Percentiles rank a stretch among this genome's conserved stretches.
Conservation (phyloP, 2,329 filamentous ascomycete species). For the Trichophyton simii region DNA sequence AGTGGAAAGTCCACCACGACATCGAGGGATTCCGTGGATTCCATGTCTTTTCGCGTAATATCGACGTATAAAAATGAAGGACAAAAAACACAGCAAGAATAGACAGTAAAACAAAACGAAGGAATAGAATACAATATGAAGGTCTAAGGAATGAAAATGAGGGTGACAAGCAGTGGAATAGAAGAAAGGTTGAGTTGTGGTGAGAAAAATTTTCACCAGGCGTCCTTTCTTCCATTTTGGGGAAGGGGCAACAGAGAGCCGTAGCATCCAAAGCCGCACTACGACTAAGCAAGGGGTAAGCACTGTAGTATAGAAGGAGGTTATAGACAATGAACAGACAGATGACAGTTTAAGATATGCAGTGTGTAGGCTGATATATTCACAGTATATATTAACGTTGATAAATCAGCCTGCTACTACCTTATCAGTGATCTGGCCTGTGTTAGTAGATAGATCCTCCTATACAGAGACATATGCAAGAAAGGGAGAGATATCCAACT, state of each 20-base stretch:
- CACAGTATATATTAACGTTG: too few species aligned
- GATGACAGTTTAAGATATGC: not conserved
- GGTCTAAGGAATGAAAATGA: not conserved
- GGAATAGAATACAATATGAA: constrained; percentile 3
- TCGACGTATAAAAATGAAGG: not conserved
- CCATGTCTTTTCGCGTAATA: not conserved
- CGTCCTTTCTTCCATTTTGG: constrained; percentile 5
- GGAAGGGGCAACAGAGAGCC: constrained; percentile 9
- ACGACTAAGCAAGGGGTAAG: not conserved
- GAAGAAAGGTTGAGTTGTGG: not conserved
- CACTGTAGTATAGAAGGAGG: not conserved
- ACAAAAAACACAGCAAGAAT: not conserved
- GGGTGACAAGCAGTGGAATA: not conserved
- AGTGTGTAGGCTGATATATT: not conserved
- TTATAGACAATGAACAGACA: not conserved
- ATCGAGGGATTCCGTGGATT: not conserved
- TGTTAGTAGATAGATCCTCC: too few species aligned
- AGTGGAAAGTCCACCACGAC: constrained; percentile 4
- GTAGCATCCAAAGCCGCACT: constrained; percentile 5
- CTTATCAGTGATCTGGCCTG: too few species aligned
- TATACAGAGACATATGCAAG: too few species aligned
- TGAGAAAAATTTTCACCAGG: not conserved
- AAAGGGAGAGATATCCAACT: not conserved
- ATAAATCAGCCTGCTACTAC: too few species aligned
- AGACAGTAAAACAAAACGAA: not conserved